Evolutionary conservation across 352 stramenopile genomes (phyloP).

Genomic region (Globisporangium orthogonon): DNA sequence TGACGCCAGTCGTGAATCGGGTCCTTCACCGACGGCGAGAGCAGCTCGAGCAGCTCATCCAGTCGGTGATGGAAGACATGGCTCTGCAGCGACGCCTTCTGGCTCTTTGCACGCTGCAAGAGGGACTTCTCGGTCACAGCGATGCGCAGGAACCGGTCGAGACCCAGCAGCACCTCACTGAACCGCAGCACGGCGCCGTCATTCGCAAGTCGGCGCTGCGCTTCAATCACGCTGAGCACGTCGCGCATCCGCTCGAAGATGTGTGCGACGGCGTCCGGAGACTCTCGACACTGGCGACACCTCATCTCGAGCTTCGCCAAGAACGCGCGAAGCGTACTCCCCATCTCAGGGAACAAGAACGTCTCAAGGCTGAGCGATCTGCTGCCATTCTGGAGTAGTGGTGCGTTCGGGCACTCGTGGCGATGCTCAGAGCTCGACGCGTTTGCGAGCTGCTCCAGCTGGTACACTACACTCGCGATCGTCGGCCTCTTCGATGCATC

Average conservation of each 20-base stretch:
- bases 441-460: neutral
- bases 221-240: neutral
- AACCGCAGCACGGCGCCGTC: neutral
- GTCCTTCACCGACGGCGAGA: no score
- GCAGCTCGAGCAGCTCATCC: no score
- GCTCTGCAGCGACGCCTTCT: no score
- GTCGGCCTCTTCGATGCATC: neutral
- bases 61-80: no score
- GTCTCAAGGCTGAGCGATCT: neutral
- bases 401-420: no score
- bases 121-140: no score
- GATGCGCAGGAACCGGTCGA: constrained; percentile 4
- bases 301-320: neutral
- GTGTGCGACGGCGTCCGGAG: neutral
- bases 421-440: no score
- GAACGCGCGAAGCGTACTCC: neutral
- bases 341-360: neutral
- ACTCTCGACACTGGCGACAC: neutral
- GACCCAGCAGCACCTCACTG: neutral
- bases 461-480: neutral
- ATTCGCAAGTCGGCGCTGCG: neutral
- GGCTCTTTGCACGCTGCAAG: no score
- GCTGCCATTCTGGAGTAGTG: neutral
- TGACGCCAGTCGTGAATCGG: no score
- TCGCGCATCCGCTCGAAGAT: neutral